Evolutionary conservation across 768 basidiomycete genomes (phyloP).

Genomic region (Psilocybe tampanensis): DNA sequence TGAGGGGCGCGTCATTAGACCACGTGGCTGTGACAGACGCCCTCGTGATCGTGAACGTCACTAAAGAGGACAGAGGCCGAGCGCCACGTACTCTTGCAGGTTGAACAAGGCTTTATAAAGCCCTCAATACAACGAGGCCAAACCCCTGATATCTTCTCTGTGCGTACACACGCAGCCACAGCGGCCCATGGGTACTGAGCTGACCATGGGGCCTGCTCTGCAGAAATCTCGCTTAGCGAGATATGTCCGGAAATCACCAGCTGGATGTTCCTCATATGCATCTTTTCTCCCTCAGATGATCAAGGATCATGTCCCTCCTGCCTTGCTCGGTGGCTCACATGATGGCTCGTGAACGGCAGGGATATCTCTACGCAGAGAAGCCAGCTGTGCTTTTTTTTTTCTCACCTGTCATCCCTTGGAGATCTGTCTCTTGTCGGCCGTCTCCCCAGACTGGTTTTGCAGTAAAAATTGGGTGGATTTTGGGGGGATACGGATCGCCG

Average conservation of each 20-base stretch:
- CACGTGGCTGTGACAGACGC: slow-evolving; percentile 14
- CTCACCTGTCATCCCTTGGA: not conserved
- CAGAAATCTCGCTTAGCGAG: slow-evolving; percentile 6
- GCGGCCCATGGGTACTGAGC: too few relatives aligned
- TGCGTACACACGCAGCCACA: too few relatives aligned
- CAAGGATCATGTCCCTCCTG: slow-evolving; percentile 2
- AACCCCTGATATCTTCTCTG: not conserved
- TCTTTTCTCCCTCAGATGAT: slow-evolving; percentile 1
- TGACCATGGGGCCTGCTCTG: not conserved
- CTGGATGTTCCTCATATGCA: not conserved
- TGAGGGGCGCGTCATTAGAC: slow-evolving; percentile 10
- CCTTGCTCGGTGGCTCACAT: not conserved
- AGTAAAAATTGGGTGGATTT: too few relatives aligned
- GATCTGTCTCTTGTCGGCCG: not conserved
- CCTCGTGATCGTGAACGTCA: slow-evolving; percentile 15
- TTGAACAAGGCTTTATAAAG: not conserved
- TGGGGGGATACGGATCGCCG: too few relatives aligned
- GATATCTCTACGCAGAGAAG: not conserved
- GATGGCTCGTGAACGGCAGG: not conserved
- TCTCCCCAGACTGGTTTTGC: too few relatives aligned
- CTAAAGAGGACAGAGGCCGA: not conserved
- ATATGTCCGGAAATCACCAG: slow-evolving; percentile 10
- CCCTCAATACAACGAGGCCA: not conserved
- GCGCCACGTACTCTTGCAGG: not conserved
- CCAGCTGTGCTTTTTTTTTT: not conserved